phyloP scores from a whole-genome alignment of 2,329 filamentous ascomycete species.

The Claviceps capensis region DNA sequence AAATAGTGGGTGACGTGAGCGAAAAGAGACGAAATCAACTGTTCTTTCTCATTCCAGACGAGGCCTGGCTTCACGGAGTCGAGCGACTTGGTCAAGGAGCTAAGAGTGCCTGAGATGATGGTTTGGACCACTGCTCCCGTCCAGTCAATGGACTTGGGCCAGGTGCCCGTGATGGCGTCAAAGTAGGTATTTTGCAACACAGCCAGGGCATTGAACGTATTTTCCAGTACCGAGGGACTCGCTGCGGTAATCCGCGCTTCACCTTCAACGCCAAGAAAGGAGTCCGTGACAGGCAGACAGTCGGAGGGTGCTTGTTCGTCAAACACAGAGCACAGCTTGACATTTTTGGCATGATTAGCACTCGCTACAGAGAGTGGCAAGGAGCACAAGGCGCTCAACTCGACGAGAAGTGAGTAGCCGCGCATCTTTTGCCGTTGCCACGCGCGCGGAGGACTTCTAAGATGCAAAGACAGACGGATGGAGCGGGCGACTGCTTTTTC shows the following conservation, averaged over 20 bases:
- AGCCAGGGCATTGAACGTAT: slow-evolving; percentile 50
- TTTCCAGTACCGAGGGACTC: slow-evolving; percentile 22
- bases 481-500: neutral
- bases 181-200: slow-evolving; percentile 73
- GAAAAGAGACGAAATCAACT: slow-evolving; percentile 74
- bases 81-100: slow-evolving; percentile 52
- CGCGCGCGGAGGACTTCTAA: neutral
- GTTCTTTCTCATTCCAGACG: slow-evolving; percentile 46
- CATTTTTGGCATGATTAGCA: neutral
- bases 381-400: neutral
- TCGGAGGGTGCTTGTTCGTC: neutral
- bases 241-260: too few relatives aligned
- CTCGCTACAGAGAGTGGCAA: neutral
- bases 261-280: neutral
- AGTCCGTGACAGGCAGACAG: neutral
- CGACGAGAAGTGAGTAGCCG: neutral
- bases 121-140: slow-evolving; percentile 77
- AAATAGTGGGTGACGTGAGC: slow-evolving; percentile 65
- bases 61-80: slow-evolving; percentile 21
- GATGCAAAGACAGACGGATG: too few relatives aligned
- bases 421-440: neutral
- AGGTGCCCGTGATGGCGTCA: slow-evolving; percentile 61
- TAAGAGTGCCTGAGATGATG: slow-evolving; percentile 59
- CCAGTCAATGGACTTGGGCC: slow-evolving; percentile 86
- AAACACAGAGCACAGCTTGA: slow-evolving; percentile 2